Evolutionary conservation across 2,329 filamentous ascomycete species (phyloP).

Genomic region (Arthrobotrys megalospora): DNA sequence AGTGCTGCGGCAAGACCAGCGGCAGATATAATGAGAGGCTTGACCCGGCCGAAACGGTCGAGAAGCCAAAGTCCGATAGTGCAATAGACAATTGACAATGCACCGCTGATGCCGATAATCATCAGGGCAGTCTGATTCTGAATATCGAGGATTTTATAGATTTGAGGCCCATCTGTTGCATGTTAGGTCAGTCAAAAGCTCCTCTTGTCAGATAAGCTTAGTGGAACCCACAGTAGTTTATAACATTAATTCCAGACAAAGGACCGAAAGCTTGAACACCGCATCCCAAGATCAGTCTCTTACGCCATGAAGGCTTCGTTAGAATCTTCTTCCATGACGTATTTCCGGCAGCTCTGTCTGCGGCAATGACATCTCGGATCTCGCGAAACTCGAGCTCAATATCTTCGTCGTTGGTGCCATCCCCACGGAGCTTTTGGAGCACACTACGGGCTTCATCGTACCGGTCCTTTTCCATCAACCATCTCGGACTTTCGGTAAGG

Average conservation of each 20-base stretch:
- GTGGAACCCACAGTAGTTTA: constrained; percentile 76
- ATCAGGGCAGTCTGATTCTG: constrained; percentile 62
- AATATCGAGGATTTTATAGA: constrained; percentile 63
- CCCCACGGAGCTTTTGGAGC: constrained; percentile 72
- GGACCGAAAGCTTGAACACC: constrained; percentile 78
- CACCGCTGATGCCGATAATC: constrained; percentile 49
- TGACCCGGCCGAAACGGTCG: constrained; percentile 72
- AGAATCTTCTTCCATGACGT: constrained; percentile 74
- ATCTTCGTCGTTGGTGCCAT: constrained; percentile 73
- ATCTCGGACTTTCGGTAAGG: constrained; percentile 64
- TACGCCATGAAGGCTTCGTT: constrained; percentile 74
- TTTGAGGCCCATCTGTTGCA: constrained; percentile 66
- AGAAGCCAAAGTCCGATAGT: constrained; percentile 75
- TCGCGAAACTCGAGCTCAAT: constrained; percentile 74
- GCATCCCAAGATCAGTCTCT: constrained; percentile 75
- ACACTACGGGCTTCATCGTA: constrained; percentile 71
- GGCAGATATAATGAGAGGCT: constrained; percentile 72
- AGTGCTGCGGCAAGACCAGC: constrained; percentile 73
- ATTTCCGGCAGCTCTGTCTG: constrained; percentile 72
- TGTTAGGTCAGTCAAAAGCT: constrained; percentile 71
- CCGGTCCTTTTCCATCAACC: constrained; percentile 69
- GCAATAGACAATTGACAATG: constrained; percentile 68
- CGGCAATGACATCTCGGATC: constrained; percentile 76
- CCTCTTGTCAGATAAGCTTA: constrained; percentile 69
- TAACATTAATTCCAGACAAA: constrained; percentile 75